phyloP scores from a whole-genome alignment of 192 early-diverging fungal genomes.

The Glomus cerebriforme region DNA sequence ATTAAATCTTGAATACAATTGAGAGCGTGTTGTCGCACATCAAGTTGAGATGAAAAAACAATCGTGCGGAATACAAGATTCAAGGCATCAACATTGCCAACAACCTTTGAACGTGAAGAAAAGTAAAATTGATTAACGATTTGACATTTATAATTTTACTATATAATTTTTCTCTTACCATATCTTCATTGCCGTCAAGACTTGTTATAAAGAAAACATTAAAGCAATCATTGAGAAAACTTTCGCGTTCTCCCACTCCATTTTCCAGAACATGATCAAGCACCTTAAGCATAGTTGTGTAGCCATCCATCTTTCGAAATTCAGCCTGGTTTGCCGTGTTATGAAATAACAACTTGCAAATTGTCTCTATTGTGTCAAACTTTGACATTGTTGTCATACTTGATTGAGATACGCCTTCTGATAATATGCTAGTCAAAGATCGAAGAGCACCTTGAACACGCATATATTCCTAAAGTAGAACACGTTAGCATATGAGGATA shows the following conservation, averaged over 20 bases:
- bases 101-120: background rate
- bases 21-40: constrained; percentile 42
- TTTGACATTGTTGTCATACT: constrained; percentile 37
- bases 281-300: constrained; percentile 34
- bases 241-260: background rate
- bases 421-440: constrained; percentile 37
- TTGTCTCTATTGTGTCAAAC: constrained; percentile 45
- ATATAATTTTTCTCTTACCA: constrained; percentile 30
- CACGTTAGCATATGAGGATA: no score
- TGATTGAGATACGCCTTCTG: constrained; percentile 29
- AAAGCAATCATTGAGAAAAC: background rate
- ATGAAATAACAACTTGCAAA: constrained; percentile 44
- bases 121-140: background rate
- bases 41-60: constrained; percentile 40
- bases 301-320: constrained; percentile 42
- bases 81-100: constrained; percentile 28
- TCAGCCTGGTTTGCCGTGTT: constrained; percentile 40
- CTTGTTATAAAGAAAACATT: background rate
- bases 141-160: background rate
- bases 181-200: background rate
- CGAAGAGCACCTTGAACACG: constrained; percentile 40
- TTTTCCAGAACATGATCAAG: constrained; percentile 42
- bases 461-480: constrained; percentile 38
- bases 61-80: constrained; percentile 40
- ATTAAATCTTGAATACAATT: constrained; percentile 45